phyloP scores from a whole-genome alignment of 257 asterid species.

The Solanum infundibuliforme region DNA sequence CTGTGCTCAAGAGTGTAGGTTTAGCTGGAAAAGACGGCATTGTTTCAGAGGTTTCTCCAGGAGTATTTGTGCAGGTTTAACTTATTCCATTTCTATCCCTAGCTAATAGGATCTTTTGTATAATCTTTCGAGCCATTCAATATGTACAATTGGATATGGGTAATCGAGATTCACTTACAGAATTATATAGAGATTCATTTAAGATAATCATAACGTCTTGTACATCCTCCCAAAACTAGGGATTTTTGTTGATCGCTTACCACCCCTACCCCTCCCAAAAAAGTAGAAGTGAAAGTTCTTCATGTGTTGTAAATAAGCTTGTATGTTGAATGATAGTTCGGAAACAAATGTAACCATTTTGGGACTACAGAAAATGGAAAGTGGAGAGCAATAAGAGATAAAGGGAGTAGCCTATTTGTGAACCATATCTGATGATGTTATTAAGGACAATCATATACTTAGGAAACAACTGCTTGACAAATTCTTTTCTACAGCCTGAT shows the following conservation, averaged over 20 bases:
- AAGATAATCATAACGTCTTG: neutral
- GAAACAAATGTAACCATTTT: neutral
- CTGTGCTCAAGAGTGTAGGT: constrained; percentile 53
- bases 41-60: constrained; percentile 72
- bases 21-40: constrained; percentile 80
- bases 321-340: neutral
- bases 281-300: neutral
- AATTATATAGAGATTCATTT: neutral
- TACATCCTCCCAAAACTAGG: neutral
- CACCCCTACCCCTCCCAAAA: neutral
- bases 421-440: neutral
- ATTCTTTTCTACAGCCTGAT: neutral
- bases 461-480: neutral
- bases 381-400: neutral
- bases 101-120: neutral
- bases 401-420: neutral
- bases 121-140: neutral
- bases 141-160: neutral
- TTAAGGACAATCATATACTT: neutral
- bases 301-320: neutral
- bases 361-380: neutral
- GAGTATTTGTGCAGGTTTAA: constrained; percentile 85
- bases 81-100: neutral
- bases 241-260: neutral
- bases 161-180: neutral